These are phyloP conservation scores for Metschnikowia vanudenii DNA, from an alignment of 805 yeast genomes.

Conservation along the genomic window DNA sequence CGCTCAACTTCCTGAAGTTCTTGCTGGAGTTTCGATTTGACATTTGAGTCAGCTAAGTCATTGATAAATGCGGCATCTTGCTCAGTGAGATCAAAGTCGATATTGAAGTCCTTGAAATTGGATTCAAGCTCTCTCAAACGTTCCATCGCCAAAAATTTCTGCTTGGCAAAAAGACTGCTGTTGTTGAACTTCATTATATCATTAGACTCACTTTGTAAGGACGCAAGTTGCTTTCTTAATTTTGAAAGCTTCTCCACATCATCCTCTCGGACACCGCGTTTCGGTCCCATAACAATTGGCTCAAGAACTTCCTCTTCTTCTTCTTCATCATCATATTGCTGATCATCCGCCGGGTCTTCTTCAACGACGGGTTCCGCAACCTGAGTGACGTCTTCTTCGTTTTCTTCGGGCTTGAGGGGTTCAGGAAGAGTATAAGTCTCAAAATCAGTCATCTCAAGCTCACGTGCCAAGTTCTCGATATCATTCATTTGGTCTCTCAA, in stretches of 20 bases:
- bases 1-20: slow-evolving; percentile 44
- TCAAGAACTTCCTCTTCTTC: slow-evolving; percentile 17
- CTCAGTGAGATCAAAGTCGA: slow-evolving; percentile 42
- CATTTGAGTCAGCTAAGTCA: slow-evolving; percentile 30
- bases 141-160: slow-evolving; percentile 65
- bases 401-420: slow-evolving; percentile 10
- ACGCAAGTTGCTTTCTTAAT: slow-evolving; percentile 56
- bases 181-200: slow-evolving; percentile 70
- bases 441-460: slow-evolving; percentile 82
- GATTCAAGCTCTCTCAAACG: slow-evolving; percentile 69
- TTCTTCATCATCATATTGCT: slow-evolving; percentile 14
- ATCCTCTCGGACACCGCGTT: slow-evolving; percentile 43
- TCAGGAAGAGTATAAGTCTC: slow-evolving; percentile 34
- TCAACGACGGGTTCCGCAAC: not conserved
- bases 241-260: slow-evolving; percentile 56
- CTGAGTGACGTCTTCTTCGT: slow-evolving; percentile 1
- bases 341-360: not conserved
- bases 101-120: slow-evolving; percentile 62
- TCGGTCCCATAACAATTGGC: slow-evolving; percentile 31
- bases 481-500: slow-evolving; percentile 83
- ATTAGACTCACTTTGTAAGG: slow-evolving; percentile 70
- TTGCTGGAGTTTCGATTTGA: slow-evolving; percentile 38
- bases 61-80: slow-evolving; percentile 17
- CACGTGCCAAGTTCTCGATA: slow-evolving; percentile 79
- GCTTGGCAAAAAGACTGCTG: slow-evolving; percentile 55